Conservation (phyloP, 139 green algal genomes). For the Chlamydomonas incerta region DNA sequence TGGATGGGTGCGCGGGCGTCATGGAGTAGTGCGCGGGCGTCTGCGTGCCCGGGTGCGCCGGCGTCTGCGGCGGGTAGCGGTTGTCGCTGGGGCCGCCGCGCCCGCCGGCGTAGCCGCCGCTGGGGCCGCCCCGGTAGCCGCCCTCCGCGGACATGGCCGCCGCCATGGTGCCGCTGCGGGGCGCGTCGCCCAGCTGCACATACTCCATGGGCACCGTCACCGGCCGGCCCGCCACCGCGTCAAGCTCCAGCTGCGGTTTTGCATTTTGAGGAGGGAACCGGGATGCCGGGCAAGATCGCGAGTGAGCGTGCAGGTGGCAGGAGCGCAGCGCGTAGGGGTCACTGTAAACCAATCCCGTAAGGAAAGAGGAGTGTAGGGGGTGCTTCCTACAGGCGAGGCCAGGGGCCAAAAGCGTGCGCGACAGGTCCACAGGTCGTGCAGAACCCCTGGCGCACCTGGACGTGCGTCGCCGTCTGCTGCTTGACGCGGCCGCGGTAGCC, state of each 20-base stretch:
- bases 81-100: background rate
- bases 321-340: too few relatives aligned
- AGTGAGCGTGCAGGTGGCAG: too few relatives aligned
- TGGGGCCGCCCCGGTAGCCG: background rate
- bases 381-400: too few relatives aligned
- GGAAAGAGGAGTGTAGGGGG: too few relatives aligned
- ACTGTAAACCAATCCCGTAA: too few relatives aligned
- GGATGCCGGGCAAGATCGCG: too few relatives aligned
- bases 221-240: constrained; percentile 83
- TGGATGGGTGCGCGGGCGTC: constrained; percentile 65
- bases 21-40: constrained; percentile 64
- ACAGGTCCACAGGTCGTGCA: too few relatives aligned
- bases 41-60: constrained; percentile 51
- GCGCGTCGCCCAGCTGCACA: constrained; percentile 44
- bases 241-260: constrained; percentile 83
- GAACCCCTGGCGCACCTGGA: too few relatives aligned
- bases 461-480: constrained; percentile 83
- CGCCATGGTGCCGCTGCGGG: background rate
- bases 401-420: too few relatives aligned
- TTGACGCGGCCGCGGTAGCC: constrained; percentile 88
- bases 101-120: background rate
- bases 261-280: too few relatives aligned
- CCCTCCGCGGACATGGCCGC: background rate
- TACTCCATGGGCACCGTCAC: constrained; percentile 77
- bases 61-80: constrained; percentile 55